Conservation (phyloP, 768 basidiomycete genomes). For the Porphyrellus cyaneotinctus region DNA sequence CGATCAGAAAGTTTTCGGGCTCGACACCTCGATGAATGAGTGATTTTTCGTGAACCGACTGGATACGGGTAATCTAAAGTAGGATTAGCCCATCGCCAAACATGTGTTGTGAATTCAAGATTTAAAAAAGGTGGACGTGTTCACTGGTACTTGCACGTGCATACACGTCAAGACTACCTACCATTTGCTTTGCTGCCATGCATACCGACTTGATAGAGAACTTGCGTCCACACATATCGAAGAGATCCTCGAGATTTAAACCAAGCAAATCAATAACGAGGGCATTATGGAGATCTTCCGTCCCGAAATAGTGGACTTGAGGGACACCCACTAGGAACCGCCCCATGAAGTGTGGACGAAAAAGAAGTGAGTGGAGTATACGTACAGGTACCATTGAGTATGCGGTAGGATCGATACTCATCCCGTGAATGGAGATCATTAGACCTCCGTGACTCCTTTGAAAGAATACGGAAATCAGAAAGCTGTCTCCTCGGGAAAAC, state of each 20-base stretch:
- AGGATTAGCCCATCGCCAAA: constrained; percentile 7
- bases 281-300: constrained; percentile 97
- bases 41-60: constrained; percentile 97
- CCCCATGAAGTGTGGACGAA: constrained; percentile 12
- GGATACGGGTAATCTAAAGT: constrained; percentile 85
- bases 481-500: constrained; percentile 6
- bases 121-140: neutral
- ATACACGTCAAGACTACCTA: constrained; percentile 34
- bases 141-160: neutral
- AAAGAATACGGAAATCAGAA: constrained; percentile 16
- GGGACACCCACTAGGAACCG: constrained; percentile 78
- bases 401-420: constrained; percentile 96
- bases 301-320: constrained; percentile 98
- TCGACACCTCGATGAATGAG: constrained; percentile 99
- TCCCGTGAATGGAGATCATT: constrained; percentile 97
- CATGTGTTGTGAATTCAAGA: constrained; percentile 1
- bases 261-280: constrained; percentile 92
- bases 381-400: constrained; percentile 84
- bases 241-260: constrained; percentile 96
- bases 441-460: constrained; percentile 91
- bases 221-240: constrained; percentile 98
- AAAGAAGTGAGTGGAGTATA: constrained; percentile 18
- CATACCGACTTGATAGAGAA: constrained; percentile 98
- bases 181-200: constrained; percentile 99
- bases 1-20: constrained; percentile 98